Evolutionary conservation across 2,329 filamentous ascomycete genomes (phyloP).

Genomic region (Botrytis deweyae): DNA sequence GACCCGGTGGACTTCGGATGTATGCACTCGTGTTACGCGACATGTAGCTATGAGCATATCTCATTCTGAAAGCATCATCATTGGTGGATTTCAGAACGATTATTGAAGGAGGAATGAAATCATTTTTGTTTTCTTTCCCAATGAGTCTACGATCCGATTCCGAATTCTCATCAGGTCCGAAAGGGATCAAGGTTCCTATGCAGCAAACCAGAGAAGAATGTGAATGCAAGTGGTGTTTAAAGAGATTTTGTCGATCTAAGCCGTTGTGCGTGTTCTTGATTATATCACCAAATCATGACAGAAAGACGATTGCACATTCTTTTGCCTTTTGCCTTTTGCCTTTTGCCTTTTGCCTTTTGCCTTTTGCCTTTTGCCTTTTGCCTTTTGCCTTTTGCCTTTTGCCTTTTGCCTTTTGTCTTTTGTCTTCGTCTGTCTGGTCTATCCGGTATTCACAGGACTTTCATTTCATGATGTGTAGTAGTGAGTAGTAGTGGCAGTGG

Average conservation of each 20-base stretch:
- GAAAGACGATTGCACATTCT: background rate
- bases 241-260: background rate
- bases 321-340: background rate
- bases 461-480: background rate
- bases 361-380: background rate
- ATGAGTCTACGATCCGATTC: background rate
- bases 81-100: background rate
- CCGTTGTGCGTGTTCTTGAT: background rate
- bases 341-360: background rate
- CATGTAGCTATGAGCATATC: conserved; percentile 5
- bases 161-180: background rate
- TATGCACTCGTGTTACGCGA: conserved; percentile 20
- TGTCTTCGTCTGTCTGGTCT: background rate
- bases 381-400: background rate
- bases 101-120: background rate
- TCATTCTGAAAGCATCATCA: background rate
- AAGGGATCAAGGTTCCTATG: background rate
- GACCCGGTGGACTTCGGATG: conserved; percentile 1
- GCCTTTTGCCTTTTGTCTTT: background rate
- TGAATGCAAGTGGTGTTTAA: background rate
- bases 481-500: background rate
- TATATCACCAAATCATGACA: background rate
- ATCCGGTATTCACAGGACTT: background rate
- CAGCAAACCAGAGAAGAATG: background rate
- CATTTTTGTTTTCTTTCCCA: background rate